Evolutionary conservation across 1,284 basidiomycete genomes (phyloP), one percentile per base, ranked within the genome.

Genomic region (Ustilago esculenta): DNA sequence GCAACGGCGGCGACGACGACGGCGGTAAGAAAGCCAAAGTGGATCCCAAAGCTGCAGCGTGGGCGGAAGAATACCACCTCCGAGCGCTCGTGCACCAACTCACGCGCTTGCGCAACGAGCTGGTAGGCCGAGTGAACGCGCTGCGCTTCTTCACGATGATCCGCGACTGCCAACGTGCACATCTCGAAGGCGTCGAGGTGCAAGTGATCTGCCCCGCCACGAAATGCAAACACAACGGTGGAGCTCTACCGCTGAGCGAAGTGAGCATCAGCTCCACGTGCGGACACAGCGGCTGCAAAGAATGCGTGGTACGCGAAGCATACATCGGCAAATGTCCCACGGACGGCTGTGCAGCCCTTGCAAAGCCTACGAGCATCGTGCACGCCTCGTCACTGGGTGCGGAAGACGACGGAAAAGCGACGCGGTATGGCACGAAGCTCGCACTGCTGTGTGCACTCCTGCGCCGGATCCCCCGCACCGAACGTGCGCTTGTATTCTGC

Each of bases 401-500:
- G 3, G 72, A 73, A 25, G 67, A 76, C 25, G 69, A 76, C 23
- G 69, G 63, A 85, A 92, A 86, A 33, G 92, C 91, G 30, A 75
- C 73, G 1, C 89, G 88, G 68, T 97, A 88, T 71, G 94, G 94
- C 8, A 88, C 88, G 84, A 97, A 97, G 83, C 85, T 97, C 21
- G 91, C 94, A 77, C 88, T 87, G 73, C 88, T 94, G 48, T 88
- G 95, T 27, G 84, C 90, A 27, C 83, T 96, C 65, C 90, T 97
- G 83, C 89, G 89, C 88, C 86, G 87, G 33, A 87, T 94, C 21
- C 88, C 90, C 1, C 86, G 87, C 70, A 84, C 88, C 14, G 92
- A 96, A 72, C 89, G 92, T 3, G 87, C 94, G 12, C 86, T 97
- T 34, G 87, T 97, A 49, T 97, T 97, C 82, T 90, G 95, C 12